A percentile compares a stretch with the other conserved stretches of the same genome.
These are phyloP conservation scores for Rhypophila decipiens DNA, from an alignment of 495 filamentous ascomycete species.

Conservation along the genomic window DNA sequence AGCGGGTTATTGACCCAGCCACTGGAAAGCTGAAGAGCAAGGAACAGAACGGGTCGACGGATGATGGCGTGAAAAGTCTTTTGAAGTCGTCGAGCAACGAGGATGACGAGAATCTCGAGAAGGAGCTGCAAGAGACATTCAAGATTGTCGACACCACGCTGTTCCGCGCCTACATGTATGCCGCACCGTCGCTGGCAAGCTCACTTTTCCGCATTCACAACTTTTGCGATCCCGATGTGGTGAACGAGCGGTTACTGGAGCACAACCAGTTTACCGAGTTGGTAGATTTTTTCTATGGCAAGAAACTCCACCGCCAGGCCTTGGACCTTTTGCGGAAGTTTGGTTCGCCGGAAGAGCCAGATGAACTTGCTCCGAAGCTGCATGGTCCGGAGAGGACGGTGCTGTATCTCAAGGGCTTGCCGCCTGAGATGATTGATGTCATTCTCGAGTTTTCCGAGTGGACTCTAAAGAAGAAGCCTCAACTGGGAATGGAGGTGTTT, in stretches of 20 bases:
- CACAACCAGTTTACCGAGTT: conserved; percentile 86
- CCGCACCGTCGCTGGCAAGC: conserved; percentile 73
- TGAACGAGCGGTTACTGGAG: conserved; percentile 86
- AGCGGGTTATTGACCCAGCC: conserved; percentile 70
- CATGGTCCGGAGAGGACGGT: conserved; percentile 79
- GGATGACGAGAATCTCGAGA: conserved; percentile 56
- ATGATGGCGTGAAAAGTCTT: conserved; percentile 45
- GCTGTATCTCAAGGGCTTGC: conserved; percentile 81
- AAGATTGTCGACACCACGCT: conserved; percentile 85
- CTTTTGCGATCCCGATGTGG: conserved; percentile 92
- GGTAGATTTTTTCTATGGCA: conserved; percentile 94
- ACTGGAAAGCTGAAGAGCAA: conserved; percentile 63
- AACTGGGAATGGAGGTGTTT: conserved; percentile 92
- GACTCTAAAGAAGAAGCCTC: conserved; percentile 67
- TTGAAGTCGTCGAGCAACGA: conserved; percentile 42
- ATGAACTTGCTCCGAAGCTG: conserved; percentile 59
- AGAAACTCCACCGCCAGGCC: conserved; percentile 84
- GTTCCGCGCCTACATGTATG: conserved; percentile 90
- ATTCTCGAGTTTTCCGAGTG: conserved; percentile 88
- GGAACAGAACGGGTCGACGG: conserved; percentile 45
- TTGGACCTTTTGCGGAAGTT: conserved; percentile 78
- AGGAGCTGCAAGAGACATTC: conserved; percentile 66
- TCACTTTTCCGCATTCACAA: conserved; percentile 94
- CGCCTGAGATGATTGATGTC: conserved; percentile 81
- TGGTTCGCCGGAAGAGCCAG: conserved; percentile 62